Base-by-base conservation (phyloP, 2,329 filamentous ascomycete genomes). In the Dothidotthia symphoricarpi region DNA sequence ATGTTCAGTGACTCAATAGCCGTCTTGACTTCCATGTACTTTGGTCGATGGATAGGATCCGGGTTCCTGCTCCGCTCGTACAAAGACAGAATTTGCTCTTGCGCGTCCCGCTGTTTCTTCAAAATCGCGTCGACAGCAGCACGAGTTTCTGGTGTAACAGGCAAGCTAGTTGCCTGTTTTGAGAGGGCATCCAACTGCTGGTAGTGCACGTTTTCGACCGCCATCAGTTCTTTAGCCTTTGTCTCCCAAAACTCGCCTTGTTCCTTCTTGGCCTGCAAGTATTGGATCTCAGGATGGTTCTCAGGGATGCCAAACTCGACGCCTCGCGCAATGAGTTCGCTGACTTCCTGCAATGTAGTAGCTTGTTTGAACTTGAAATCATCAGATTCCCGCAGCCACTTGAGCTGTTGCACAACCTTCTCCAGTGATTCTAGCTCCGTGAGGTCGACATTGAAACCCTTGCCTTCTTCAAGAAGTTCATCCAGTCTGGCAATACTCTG, bases 21-120 rank as follows among this genome's bases (percentile, higher is more conserved):
- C 29, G 94, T 88, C 3, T 86, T 81, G n/a, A 96, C 88, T 55
- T 97, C 91, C 24, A 80, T 75, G 62, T 97, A 98, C 57, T 82
- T 86, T 0, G 93, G 93, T 16, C 93, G 80, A 53, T 88, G 84
- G 27, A 79, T 77, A 57, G 88, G 83, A 53, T 95, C 86, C 0
- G 77, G 72, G 24, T 88, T 76, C 49, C 82, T 86, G 47, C 85
- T 91, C 39, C 84, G 82, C 42, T 91, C 81, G 24, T 85, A 90
- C 8, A 98, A 71, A 25, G 86, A 85, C 32, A 89, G 71, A 36
- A 98, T 95, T 55, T 90, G 85, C 12, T 86, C 84, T 59, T 96
- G 90, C 1, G 90, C 90, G 62, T 97, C 93, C 14, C 93, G 84
- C 64, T 98, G 93, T 69, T 96, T 97, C 65, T 89, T 89, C 41